Evolutionary conservation across 2,329 filamentous ascomycete genomes (phyloP).

Genomic region (Cladophialophora immunda): DNA sequence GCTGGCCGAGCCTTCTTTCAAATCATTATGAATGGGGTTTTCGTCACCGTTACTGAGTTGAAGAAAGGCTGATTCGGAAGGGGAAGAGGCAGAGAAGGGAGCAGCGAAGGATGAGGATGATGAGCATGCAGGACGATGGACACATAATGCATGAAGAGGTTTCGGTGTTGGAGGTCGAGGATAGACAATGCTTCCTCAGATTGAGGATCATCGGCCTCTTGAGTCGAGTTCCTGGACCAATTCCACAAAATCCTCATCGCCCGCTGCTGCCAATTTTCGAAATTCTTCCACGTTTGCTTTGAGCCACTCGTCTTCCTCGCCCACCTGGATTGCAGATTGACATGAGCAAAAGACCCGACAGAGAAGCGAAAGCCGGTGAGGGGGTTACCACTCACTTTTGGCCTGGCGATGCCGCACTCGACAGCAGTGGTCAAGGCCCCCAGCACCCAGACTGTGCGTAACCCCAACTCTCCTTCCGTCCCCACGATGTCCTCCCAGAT

Average conservation of each 20-base stretch:
- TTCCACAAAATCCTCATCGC: slow-evolving; percentile 32
- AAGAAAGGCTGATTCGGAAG: slow-evolving; percentile 9
- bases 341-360: neutral
- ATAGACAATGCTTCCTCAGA: slow-evolving; percentile 12
- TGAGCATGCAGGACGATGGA: neutral
- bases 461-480: slow-evolving; percentile 12
- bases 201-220: slow-evolving; percentile 1
- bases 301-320: slow-evolving; percentile 32
- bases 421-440: slow-evolving; percentile 34
- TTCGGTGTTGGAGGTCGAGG: neutral
- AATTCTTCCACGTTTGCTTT: slow-evolving; percentile 28
- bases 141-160: neutral
- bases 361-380: neutral
- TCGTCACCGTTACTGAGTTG: slow-evolving; percentile 13
- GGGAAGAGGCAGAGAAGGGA: neutral
- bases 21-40: slow-evolving; percentile 14
- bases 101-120: neutral
- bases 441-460: slow-evolving; percentile 33
- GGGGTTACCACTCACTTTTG: slow-evolving; percentile 21
- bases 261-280: slow-evolving; percentile 24
- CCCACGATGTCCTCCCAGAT: slow-evolving; percentile 27
- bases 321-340: slow-evolving; percentile 22
- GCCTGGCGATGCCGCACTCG: slow-evolving; percentile 33
- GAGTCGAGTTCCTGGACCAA: slow-evolving; percentile 30
- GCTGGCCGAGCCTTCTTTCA: slow-evolving; percentile 31